Conservation (phyloP, 176 grass and related monocot genomes). For the Carex parvula region DNA sequence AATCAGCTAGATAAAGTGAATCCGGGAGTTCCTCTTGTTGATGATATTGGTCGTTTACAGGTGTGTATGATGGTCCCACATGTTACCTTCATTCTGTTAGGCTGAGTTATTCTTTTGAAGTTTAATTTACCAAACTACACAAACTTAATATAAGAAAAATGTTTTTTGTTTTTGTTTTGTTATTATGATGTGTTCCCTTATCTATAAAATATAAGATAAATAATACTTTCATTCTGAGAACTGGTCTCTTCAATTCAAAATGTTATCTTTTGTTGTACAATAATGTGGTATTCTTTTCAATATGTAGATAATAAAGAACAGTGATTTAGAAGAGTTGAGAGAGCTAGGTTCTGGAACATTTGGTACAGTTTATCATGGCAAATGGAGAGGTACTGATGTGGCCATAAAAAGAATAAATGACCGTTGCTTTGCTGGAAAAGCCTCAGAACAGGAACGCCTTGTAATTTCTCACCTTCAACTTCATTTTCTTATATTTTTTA, state of each 20-base stretch:
- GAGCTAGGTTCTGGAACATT: conserved; percentile 95
- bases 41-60: conserved; percentile 67
- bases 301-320: conserved; percentile 85
- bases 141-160: not conserved
- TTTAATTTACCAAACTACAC: not conserved
- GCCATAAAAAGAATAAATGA: conserved; percentile 97
- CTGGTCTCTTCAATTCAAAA: not conserved
- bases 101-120: not conserved
- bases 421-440: conserved; percentile 85
- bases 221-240: not conserved
- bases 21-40: conserved; percentile 39
- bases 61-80: conserved; percentile 24
- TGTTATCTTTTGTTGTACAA: not conserved
- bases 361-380: conserved; percentile 96
- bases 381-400: conserved; percentile 95
- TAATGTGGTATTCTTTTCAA: not conserved
- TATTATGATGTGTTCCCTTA: conserved; percentile 1
- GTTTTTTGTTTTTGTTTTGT: not conserved
- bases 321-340: conserved; percentile 88
- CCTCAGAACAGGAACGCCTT: conserved; percentile 80
- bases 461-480: conserved; percentile 35
- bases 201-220: not conserved
- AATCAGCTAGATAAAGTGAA: conserved; percentile 59
- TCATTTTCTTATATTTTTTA: not conserved
- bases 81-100: not conserved